Base-by-base conservation (phyloP, 164 flowering plant species). In the Brasenia schreberi region DNA sequence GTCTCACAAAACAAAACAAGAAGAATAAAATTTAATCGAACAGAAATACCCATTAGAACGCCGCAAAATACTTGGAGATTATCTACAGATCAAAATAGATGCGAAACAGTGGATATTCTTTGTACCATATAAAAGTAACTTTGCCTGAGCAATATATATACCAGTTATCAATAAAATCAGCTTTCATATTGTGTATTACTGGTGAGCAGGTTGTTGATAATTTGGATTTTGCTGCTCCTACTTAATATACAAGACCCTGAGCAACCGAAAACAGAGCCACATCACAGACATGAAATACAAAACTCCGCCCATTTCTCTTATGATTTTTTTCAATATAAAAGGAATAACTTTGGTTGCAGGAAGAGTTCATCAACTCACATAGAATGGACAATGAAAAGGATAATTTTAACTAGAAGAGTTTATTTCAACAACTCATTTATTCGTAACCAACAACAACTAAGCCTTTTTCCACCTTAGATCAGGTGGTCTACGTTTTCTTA, bases 41-140 rank as follows among this genome's bases (percentile, higher is more conserved):
- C 27, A 23, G 0, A 23, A 23, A 23, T 23, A 23, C 27, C 27
- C 53, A 45, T 45, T 45, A 45, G 11, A 45, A 12, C 53, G 5
- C 5, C 7, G 14, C 53, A 45, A 7, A 45, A 45, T 45, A 7
- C 14, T 7, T 45, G 14, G 11, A 45, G 53, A 45, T 12, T 7
- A 7, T 45, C 53, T 45, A 12, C 11, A 45, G 14, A 7, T 7
- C 7, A 45, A 7, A 7, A 45, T 45, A 45, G 53, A 7, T 45
- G 53, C 53, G 14, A 45, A 45, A 45, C 53, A 4, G 14, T 45
- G 53, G 11, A 45, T 45, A 9, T n/a, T 9, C 27, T 39, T 3
- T 69, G 27, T 84, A 91, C 98, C 97, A 94, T 94, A 78, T 81
- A 83, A 77, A 94, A 91, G 79, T 82, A 78, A 71, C 93, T 89